Evolutionary conservation across 306 rosid genomes (phyloP).

Genomic region (Cucurbita moschata): DNA sequence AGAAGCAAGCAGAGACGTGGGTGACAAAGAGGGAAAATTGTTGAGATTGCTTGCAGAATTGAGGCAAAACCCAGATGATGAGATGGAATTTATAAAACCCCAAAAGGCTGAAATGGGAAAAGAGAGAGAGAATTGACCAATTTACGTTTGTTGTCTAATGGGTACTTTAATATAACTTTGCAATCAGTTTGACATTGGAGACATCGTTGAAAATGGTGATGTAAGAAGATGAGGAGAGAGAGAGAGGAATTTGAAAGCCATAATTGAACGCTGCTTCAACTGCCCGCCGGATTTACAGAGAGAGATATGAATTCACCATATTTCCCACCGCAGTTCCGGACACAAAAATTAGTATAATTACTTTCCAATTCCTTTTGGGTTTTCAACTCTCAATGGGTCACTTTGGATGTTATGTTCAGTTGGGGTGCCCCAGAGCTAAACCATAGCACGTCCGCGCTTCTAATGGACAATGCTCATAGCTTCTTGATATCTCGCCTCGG

Average conservation of each 20-base stretch:
- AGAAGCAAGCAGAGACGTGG: neutral
- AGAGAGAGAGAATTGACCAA: neutral
- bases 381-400: neutral
- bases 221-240: neutral
- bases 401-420: neutral
- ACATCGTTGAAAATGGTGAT: conserved; percentile 19
- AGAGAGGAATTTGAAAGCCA: conserved; percentile 9
- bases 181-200: conserved; percentile 8
- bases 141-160: neutral
- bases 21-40: neutral
- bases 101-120: neutral
- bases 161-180: neutral
- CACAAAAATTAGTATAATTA: neutral
- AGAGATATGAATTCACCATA: neutral
- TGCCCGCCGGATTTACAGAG: conserved; percentile 36
- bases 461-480: too few species aligned
- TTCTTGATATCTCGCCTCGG: too few species aligned
- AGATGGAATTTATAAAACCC: neutral
- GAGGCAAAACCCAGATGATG: neutral
- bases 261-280: conserved; percentile 28
- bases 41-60: neutral
- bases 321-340: too few species aligned
- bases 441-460: neutral
- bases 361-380: neutral
- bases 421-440: neutral